These are phyloP conservation scores for Aspergillus calidoustus DNA, from an alignment of 2,329 filamentous ascomycete genomes.

Conservation along the genomic window DNA sequence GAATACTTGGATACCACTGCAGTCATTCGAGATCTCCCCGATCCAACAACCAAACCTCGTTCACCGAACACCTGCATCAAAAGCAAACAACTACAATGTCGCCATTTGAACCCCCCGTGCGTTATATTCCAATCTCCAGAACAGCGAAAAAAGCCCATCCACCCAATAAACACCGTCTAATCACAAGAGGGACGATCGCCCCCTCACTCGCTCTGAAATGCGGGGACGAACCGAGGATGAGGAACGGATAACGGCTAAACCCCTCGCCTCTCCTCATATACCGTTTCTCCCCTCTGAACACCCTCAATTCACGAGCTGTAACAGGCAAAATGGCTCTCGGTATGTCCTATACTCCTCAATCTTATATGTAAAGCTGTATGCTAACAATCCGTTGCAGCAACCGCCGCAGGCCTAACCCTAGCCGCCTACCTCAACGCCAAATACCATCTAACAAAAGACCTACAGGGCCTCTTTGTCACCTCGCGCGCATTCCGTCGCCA, in stretches of 20 bases:
- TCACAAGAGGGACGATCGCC: neutral
- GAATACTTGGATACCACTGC: too few relatives aligned
- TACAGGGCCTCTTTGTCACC: conserved; percentile 52
- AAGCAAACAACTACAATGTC: too few relatives aligned
- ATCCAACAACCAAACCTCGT: too few relatives aligned
- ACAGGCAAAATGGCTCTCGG: conserved; percentile 9
- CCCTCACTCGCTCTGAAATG: neutral
- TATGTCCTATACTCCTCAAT: neutral
- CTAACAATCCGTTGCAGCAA: conserved; percentile 19
- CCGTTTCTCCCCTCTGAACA: neutral
- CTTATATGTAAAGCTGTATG: neutral
- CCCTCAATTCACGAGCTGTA: neutral
- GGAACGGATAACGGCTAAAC: neutral
- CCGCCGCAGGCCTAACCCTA: conserved; percentile 33
- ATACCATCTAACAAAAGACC: conserved; percentile 68
- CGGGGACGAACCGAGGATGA: conserved; percentile 1
- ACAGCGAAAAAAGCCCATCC: too few relatives aligned
- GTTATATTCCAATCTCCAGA: too few relatives aligned
- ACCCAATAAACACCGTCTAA: neutral
- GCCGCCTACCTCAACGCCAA: conserved; percentile 62
- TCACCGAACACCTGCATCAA: too few relatives aligned
- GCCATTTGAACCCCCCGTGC: too few relatives aligned
- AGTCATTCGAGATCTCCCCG: too few relatives aligned
- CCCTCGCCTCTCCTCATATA: neutral
- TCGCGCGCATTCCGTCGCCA: conserved; percentile 52